Evolutionary conservation across 2,329 filamentous ascomycete genomes (phyloP).

Genomic region (Verticillium nubilum): DNA sequence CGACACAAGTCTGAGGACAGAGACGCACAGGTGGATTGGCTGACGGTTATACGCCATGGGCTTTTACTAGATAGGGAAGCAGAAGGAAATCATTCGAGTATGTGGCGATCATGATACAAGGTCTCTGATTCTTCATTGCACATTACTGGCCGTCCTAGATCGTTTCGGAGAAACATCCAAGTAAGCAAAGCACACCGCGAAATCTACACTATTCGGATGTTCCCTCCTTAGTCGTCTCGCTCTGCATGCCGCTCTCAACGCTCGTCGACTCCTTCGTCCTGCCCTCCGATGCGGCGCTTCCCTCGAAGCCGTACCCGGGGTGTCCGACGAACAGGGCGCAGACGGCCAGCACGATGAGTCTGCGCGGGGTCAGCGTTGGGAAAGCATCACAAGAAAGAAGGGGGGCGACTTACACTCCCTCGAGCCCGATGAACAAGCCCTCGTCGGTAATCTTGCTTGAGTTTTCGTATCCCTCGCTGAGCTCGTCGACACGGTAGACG

Average conservation of each 20-base stretch:
- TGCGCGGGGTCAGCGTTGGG: slow-evolving; percentile 11
- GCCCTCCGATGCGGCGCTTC: not conserved
- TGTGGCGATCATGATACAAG: too few relatives aligned
- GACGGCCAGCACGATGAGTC: slow-evolving; percentile 30
- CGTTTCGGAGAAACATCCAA: too few relatives aligned
- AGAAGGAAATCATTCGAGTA: too few relatives aligned
- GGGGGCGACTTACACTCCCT: slow-evolving; percentile 34
- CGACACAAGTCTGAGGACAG: too few relatives aligned
- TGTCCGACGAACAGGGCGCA: slow-evolving; percentile 32
- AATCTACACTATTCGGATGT: not conserved
- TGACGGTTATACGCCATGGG: too few relatives aligned
- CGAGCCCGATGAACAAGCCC: slow-evolving; percentile 46
- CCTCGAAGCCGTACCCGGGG: slow-evolving; percentile 32
- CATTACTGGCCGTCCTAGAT: too few relatives aligned
- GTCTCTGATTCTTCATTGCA: too few relatives aligned
- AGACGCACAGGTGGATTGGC: too few relatives aligned
- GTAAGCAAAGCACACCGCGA: too few relatives aligned
- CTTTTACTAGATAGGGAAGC: too few relatives aligned
- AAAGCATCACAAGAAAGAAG: not conserved
- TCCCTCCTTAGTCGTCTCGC: not conserved
- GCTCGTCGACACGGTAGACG: slow-evolving; percentile 58
- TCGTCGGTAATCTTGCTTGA: slow-evolving; percentile 49
- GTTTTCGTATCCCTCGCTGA: slow-evolving; percentile 52
- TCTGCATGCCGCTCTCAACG: slow-evolving; percentile 5
- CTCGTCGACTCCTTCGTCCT: slow-evolving; percentile 6